Percentiles rank a stretch among this genome's conserved stretches.
Evolutionary conservation across 83 land plant species (phyloP).

Genomic region (Diphasiastrum complanatum): DNA sequence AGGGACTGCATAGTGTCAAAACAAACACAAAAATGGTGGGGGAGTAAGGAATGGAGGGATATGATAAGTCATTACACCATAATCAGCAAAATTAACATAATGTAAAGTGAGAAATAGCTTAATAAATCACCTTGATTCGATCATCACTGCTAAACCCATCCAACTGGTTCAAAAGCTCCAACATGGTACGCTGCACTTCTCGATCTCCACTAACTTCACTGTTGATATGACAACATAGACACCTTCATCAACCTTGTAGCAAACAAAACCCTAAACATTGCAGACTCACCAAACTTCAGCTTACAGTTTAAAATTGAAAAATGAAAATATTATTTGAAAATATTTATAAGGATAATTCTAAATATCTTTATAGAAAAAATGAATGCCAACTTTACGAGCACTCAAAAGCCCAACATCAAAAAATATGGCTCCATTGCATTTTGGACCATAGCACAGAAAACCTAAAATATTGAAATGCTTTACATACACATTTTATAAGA

Average conservation of each 20-base stretch:
- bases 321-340: no score
- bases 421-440: no score
- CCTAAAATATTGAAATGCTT: no score
- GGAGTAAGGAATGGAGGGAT: no score
- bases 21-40: no score
- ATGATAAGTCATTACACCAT: no score
- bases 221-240: slow-evolving; percentile 18
- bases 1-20: no score
- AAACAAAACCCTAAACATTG: background rate
- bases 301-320: no score
- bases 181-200: slow-evolving; percentile 97
- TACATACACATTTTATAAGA: no score
- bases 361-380: background rate
- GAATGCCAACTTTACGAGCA: background rate
- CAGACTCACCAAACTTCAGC: no score
- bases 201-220: slow-evolving; percentile 98
- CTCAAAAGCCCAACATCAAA: background rate
- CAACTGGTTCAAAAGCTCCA: slow-evolving; percentile 90
- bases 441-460: no score
- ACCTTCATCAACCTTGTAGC: background rate
- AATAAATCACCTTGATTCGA: slow-evolving; percentile 56
- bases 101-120: background rate
- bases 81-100: background rate
- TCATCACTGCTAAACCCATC: slow-evolving; percentile 98
- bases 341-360: no score